Base-by-base conservation (phyloP, 2,329 filamentous ascomycete species). In the Arachnopeziza araneosa region DNA sequence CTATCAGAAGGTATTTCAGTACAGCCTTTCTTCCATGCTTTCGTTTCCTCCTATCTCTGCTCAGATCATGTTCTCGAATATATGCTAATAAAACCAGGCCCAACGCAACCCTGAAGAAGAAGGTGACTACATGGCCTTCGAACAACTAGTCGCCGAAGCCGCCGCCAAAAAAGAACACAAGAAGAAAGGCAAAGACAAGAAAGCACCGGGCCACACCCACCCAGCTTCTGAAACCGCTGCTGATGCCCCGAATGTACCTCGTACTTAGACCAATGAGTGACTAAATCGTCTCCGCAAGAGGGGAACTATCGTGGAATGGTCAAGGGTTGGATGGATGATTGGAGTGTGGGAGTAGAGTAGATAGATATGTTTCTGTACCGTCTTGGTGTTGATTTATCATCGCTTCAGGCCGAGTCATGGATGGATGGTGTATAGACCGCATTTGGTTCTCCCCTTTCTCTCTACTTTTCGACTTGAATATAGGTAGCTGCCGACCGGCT, bases 71-170 rank as follows among this genome's bases (percentile, higher is more conserved):
- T 7, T 22, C 36, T 21, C n/a, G 21, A 9, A 22, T n/a, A 21
- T 36, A 50, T 22, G 26, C 30, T 50, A 24, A 56, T 67, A 54
- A 67, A 26, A 23, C 54, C 67, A 97, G 93, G 91, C 93, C 50
- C 83, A 89, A 74, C 87, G 95, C 64, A 89, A 93, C 58, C 89
- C 93, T 50, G 95, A 99, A 66, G 95, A 99, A 78, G 95, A 99
- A 76, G 93, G 95, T 65, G 95, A 98, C 71, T 98, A 96, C 77
- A 96, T 99, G 85, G 93, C 93, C 19, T 99, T 99, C 68, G 95
- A 99, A 75, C 92, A 98, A 76, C 86, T 99, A 59, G 96, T 99
- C 75, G 93, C 95, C 55, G 95, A 99, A 74, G 93, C 93, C 4
- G 92, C 93, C 60, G 89, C 92, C 57, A 98, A 98, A 83, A 96